phyloP scores from a whole-genome alignment of 768 basidiomycete genomes.

The Xanthoconium purpureum region DNA sequence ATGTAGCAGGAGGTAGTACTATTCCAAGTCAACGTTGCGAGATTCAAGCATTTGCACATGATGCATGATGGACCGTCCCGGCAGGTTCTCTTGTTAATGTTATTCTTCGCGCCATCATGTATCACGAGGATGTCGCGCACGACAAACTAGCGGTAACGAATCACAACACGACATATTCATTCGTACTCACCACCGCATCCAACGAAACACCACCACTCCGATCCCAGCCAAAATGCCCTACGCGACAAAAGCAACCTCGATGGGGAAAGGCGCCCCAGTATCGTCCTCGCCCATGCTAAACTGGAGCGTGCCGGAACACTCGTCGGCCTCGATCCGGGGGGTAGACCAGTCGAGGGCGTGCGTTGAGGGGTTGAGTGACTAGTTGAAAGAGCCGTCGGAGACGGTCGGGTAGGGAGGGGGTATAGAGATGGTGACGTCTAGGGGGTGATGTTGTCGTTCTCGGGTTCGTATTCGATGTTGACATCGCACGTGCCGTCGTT shows the following conservation, averaged over 20 bases:
- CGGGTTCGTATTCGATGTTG: conserved; percentile 96
- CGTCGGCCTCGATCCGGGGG: conserved; percentile 57
- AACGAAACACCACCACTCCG: conserved; percentile 57
- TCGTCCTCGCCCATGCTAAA: conserved; percentile 89
- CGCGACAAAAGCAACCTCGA: conserved; percentile 76
- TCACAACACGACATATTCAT: conserved; percentile 56
- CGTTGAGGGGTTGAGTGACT: conserved; percentile 75
- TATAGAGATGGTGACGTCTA: conserved; percentile 88
- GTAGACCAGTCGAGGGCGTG: conserved; percentile 87
- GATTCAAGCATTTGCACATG: too few relatives aligned
- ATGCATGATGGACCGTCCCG: too few relatives aligned
- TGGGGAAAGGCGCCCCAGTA: conserved; percentile 85
- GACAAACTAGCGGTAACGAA: too few relatives aligned
- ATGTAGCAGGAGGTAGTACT: too few relatives aligned
- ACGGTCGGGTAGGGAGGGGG: conserved; percentile 92
- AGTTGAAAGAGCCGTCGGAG: conserved; percentile 61
- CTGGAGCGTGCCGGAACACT: conserved; percentile 82
- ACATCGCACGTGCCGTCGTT: conserved; percentile 93
- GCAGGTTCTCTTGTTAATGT: too few relatives aligned
- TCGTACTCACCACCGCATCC: conserved; percentile 49
- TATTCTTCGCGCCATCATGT: too few relatives aligned
- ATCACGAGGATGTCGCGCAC: too few relatives aligned
- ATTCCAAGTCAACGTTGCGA: too few relatives aligned
- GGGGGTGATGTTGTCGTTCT: conserved; percentile 74
- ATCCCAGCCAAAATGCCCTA: conserved; percentile 81